Base-by-base conservation (phyloP, 2,329 filamentous ascomycete genomes). In the Colletotrichum limetticola region DNA sequence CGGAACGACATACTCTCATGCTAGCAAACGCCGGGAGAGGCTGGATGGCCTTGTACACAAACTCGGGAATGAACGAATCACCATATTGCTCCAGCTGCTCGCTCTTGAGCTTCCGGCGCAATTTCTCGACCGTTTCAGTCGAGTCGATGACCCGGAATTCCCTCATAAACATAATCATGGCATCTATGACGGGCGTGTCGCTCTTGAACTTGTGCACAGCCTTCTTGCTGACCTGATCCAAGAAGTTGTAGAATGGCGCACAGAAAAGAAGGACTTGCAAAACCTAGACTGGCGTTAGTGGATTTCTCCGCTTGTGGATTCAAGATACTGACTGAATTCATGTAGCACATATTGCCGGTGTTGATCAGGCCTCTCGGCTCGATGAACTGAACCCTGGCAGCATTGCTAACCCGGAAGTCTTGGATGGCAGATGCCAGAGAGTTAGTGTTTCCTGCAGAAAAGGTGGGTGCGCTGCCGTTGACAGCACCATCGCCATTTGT, bases 331-430 rank as follows among this genome's bases (percentile, higher is more conserved):
- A 98, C 96, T 75, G 97, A 98, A 86, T 98, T 99, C 97, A 99
- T 98, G 85, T 99, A 99, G 84, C 97, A 99, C 94, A 98, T 97
- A 81, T 99, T 98, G 62, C 97, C 97, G 53, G 96, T 97, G 84
- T 99, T 99, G 77, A 98, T 94, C 79, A 99, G 89, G 61, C 97
- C 97, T 76, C 96, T 91, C 63, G 97, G 97, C 83, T 98, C 95
- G 63, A 99, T 88, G 79, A 98, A 98, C 22, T 93, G 87, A 76
- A 96, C 86, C 78, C 93, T 94, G 37, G 89, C 85, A 49, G 88
- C 87, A 49, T 87, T 86, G 70, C 90, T 88, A 28, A 95, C 91
- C 66, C 89, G 90, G 81, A 95, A 97, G 32, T 90, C 89, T 62
- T 89, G 89, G 65, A 99, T 87, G 46, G 94, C 94, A 77, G 98